Conservation (phyloP, 257 asterid genomes). For the Solanum phureja region DNA sequence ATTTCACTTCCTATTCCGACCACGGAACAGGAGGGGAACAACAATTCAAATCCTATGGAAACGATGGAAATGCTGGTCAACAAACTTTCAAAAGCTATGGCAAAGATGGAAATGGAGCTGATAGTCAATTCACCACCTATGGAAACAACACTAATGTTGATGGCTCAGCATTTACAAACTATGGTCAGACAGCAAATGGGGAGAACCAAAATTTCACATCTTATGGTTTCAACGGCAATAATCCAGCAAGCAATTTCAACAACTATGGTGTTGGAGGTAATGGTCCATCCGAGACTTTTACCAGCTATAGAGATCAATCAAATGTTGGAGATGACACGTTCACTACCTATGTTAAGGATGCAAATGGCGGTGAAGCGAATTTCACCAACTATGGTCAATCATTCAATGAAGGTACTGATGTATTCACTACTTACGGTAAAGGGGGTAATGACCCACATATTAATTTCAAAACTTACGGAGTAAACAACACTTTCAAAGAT, state of each 20-base stretch:
- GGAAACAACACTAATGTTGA: constrained; percentile 49
- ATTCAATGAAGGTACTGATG: too few relatives aligned
- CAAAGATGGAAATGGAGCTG: constrained; percentile 53
- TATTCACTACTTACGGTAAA: too few relatives aligned
- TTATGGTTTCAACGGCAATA: constrained; percentile 41
- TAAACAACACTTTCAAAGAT: too few relatives aligned
- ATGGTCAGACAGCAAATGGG: constrained; percentile 46
- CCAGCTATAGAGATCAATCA: too few relatives aligned
- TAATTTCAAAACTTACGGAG: too few relatives aligned
- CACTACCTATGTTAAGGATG: too few relatives aligned
- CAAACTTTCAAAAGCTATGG: constrained; percentile 55
- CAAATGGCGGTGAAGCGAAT: too few relatives aligned
- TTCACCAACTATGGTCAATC: too few relatives aligned
- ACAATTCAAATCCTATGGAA: constrained; percentile 25
- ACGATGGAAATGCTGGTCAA: constrained; percentile 47
- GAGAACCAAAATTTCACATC: constrained; percentile 45
- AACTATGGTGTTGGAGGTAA: constrained; percentile 45
- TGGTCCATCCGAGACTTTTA: constrained; percentile 42
- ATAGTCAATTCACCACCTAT: constrained; percentile 39
- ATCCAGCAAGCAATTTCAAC: constrained; percentile 21
- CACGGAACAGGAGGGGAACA: constrained; percentile 40
- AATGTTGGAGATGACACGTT: too few relatives aligned
- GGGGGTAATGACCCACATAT: too few relatives aligned
- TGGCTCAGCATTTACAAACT: constrained; percentile 50
- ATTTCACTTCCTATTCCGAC: constrained; percentile 62